Conservation (phyloP, 768 basidiomycete genomes). For the Russula compacta region DNA sequence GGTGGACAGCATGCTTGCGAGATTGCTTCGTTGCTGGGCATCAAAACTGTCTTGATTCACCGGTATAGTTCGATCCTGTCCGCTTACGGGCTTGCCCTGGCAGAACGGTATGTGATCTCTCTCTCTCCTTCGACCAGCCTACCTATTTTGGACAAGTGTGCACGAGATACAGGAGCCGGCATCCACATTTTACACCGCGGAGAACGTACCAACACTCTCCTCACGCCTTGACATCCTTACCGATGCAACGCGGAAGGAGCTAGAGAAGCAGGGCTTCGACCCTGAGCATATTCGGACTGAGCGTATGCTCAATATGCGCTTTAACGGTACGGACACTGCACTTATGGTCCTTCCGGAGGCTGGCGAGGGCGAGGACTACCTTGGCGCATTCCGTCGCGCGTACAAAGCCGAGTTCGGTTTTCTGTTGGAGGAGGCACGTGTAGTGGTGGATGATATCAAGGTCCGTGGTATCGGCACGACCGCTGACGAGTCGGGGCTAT, state of each 20-base stretch:
- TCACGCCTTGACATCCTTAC: constrained; percentile 64
- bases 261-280: constrained; percentile 76
- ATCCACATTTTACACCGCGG: constrained; percentile 63
- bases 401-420: constrained; percentile 92
- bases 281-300: constrained; percentile 64
- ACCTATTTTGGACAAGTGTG: constrained; percentile 37
- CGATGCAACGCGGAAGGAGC: constrained; percentile 50
- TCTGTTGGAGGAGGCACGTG: constrained; percentile 69
- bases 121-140: not conserved
- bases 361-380: constrained; percentile 60
- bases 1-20: constrained; percentile 93
- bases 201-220: constrained; percentile 46
- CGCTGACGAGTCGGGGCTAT: constrained; percentile 69
- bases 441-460: constrained; percentile 91
- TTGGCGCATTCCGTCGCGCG: constrained; percentile 64
- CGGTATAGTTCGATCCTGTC: constrained; percentile 89
- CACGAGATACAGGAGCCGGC: constrained; percentile 86
- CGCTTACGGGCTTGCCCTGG: constrained; percentile 88
- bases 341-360: constrained; percentile 68
- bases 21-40: constrained; percentile 78
- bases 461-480: constrained; percentile 88
- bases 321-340: constrained; percentile 88
- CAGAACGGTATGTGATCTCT: constrained; percentile 46
- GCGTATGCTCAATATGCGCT: constrained; percentile 85
- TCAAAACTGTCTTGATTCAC: constrained; percentile 81